phyloP scores from a whole-genome alignment of 2,329 filamentous ascomycete genomes.

The Aspergillus ochraceoroseus region DNA sequence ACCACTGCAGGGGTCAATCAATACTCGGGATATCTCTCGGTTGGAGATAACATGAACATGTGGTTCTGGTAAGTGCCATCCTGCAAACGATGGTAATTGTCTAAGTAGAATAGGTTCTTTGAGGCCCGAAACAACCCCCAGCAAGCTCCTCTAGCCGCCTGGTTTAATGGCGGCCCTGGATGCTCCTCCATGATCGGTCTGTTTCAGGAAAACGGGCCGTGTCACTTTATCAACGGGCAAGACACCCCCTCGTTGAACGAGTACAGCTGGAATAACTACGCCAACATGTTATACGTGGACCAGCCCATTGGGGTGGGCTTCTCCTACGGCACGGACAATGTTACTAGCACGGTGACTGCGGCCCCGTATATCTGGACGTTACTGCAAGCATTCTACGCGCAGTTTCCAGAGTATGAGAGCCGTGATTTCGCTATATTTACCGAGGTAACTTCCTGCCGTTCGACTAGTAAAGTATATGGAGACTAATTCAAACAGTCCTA shows the following conservation, averaged over 20 bases:
- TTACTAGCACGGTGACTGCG: conserved; percentile 45
- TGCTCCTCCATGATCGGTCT: conserved; percentile 42
- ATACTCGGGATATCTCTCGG: conserved; percentile 50
- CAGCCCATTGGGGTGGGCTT: conserved; percentile 55
- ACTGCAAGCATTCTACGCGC: conserved; percentile 46
- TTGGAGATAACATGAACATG: conserved; percentile 45
- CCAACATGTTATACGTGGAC: conserved; percentile 64
- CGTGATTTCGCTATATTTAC: conserved; percentile 36
- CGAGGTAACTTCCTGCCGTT: conserved; percentile 17
- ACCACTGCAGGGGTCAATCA: conserved; percentile 49
- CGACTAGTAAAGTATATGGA: too few relatives aligned
- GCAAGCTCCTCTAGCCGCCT: conserved; percentile 43
- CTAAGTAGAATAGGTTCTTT: conserved; percentile 39
- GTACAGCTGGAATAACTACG: conserved; percentile 57
- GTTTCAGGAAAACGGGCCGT: conserved; percentile 45
- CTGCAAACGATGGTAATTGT: too few relatives aligned
- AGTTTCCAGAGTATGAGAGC: conserved; percentile 39
- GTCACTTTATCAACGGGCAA: conserved; percentile 39
- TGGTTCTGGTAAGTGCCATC: conserved; percentile 38
- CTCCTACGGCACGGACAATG: conserved; percentile 41
- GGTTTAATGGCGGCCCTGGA: conserved; percentile 48
- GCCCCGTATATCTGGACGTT: conserved; percentile 53
- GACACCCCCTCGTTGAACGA: conserved; percentile 45
- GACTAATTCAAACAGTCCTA: conserved; percentile 25
- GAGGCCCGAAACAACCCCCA: conserved; percentile 45